Base-by-base conservation (phyloP, 805 yeast species). In the Scheffersomyces ergatensis region DNA sequence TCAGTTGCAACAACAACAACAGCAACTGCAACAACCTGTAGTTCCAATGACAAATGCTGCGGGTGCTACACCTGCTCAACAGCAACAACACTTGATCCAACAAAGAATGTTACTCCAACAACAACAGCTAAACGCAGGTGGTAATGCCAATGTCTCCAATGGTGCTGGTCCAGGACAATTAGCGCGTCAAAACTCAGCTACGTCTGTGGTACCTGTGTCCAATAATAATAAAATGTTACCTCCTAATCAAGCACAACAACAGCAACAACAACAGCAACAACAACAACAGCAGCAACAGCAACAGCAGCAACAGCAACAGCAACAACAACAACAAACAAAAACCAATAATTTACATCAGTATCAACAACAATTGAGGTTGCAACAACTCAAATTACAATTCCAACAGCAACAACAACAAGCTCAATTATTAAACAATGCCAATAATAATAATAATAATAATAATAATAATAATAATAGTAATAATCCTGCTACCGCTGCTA, bases 401-500 rank as follows among this genome's bases (percentile, higher is more conserved):
- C 58, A 53, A 32, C 59, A 53, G 40, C 58, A 52, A 23, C 58
- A 53, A 32, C 59, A 53, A 40, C 58, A 52, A 23, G 60, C 48
- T 24, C 48, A 48, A 17, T 21, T 9, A 21, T 21, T 21, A 21
- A 21, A 21, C 9, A 21, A 21, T 21, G 24, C 24, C 6, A 21
- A 21, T 21, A 37, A 23, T 51, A 41, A 27, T 36, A 18, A 30
- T 35, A 21, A 31, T 42, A 21, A 13, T 43, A 29, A 29, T 16
- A 4, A n/a, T n/a, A 37, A 23, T 51, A 41, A 27, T 36, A 18
- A 30, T 35, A 21, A 31, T 42, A 21, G 16, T 43, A 29, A 29
- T 16, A 4, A n/a, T n/a, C n/a, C n/a, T n/a, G n/a, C n/a, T n/a
- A n/a, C n/a, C n/a, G n/a, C n/a, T 15, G 14, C 24, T 33, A 13